Evolutionary conservation across 1,139 yeast genomes (phyloP), one percentile per base, ranked within the genome.

Genomic region (Suhomyces chickasaworum): DNA sequence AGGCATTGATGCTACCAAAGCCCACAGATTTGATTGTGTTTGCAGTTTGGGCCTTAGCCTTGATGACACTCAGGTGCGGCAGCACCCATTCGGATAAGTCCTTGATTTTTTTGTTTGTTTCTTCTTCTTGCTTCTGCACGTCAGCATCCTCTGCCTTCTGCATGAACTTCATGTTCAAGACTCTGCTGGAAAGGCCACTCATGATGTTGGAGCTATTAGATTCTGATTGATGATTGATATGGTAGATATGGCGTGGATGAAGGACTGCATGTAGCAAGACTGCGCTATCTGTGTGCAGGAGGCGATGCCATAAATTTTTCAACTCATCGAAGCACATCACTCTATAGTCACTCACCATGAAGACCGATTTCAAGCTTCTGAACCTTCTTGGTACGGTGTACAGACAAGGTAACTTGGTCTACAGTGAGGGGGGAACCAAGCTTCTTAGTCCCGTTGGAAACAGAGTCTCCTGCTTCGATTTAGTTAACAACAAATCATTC

Each of bases 371-470:
- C 60, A 68, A 73, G 77, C 86, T 93, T 59, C 84, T 96, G 39
- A 93, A 93, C 67, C 75, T 93, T 39, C 72, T 93, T 57, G 99
- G 99, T 23, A 91, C 99, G 0, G 99, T 93, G 7, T 93, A 93
- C 62, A 77, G 95, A 46, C 89, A 87, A 59, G 99, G 98, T 16
- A 91, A 93, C 65, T 71, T 93, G 31, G 77, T 86, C n/a, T 93
- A 85, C 69, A 84, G 95, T 2, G 82, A 86, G 2, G 97, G 90
- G 63, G 99, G 99, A 1, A 83, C 86, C 13, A 78, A 81, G 49
- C 73, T 93, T 29, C 71, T 93, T 42, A 86, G 95, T 51, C 99
- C 99, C 0, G 98, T 93, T 3, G 99, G 99, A 8, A 95, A 93
- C 65, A 70, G 99, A 59, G 95, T 95, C 36, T 78, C 91, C 22